Conservation (phyloP, 1,139 yeast species). For the Scheffersomyces quercinus region DNA sequence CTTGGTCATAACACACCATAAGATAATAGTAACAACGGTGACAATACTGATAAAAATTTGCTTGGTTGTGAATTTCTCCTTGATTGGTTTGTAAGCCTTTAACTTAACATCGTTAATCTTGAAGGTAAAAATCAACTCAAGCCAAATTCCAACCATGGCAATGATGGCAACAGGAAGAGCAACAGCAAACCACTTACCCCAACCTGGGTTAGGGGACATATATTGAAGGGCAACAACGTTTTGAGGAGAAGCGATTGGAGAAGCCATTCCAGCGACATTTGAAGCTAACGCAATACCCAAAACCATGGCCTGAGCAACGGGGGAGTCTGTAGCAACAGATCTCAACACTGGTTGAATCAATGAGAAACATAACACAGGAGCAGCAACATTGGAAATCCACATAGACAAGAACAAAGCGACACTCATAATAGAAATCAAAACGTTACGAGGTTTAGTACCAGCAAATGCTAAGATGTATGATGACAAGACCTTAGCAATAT, state of each 20-base stretch:
- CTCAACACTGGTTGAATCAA: conserved; percentile 86
- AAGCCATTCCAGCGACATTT: conserved; percentile 93
- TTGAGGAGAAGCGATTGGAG: conserved; percentile 96
- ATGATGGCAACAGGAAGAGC: conserved; percentile 76
- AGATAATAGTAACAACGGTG: conserved; percentile 66
- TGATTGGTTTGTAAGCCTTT: conserved; percentile 61
- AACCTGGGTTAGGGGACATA: conserved; percentile 88
- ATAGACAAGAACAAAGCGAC: conserved; percentile 84
- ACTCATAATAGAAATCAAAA: conserved; percentile 76
- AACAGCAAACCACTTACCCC: conserved; percentile 93
- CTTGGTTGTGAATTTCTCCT: conserved; percentile 68
- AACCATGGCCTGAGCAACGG: conserved; percentile 79
- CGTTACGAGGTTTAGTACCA: conserved; percentile 80
- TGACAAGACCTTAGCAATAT: conserved; percentile 82
- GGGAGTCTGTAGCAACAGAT: conserved; percentile 75
- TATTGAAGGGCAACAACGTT: conserved; percentile 85
- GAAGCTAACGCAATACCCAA: conserved; percentile 91
- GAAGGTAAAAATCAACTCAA: conserved; percentile 66
- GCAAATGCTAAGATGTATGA: conserved; percentile 79
- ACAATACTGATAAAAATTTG: conserved; percentile 72
- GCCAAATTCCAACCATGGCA: conserved; percentile 68
- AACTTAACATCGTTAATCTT: conserved; percentile 51
- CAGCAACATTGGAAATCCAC: conserved; percentile 97
- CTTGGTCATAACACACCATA: conserved; percentile 81
- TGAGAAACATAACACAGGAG: conserved; percentile 89